Evolutionary conservation across 352 stramenopile genomes (phyloP), one percentile per base, ranked within the genome.

Genomic region (Sclerospora graminicola): DNA sequence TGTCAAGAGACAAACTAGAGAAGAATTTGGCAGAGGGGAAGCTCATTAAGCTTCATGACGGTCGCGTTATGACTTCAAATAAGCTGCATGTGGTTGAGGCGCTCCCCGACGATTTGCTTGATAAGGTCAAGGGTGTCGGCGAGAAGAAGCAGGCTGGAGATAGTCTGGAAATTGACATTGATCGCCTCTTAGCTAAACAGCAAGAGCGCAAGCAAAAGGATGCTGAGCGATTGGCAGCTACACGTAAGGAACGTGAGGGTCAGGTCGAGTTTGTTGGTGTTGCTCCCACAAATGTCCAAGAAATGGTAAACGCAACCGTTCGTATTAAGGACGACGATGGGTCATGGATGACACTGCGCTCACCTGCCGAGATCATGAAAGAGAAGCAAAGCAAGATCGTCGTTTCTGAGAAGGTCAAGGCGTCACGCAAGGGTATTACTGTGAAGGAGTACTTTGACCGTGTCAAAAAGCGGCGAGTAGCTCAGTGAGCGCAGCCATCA

Each of bases 361-460:
- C 80, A 1, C 74, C 80, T 23, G 81, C 61, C 28, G 75, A 91
- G 60, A 89, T 91, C 44, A 72, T 89, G 33, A 65, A 77, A 53
- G 60, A 89, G 39, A 86, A 81, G 57, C 61, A 83, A 45, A 66
- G 54, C 41, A 86, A 86, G 41, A 62, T 68, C 0, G 47, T 70
- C 6, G 72, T 91, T 2, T 72, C 77, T 8, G 61, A 72, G 2
- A 73, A 83, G 30, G 66, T 75, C 13, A 91, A 91, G 54, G 66
- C 69, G 10, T 60, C 60, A 7, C 76, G 80, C 45, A 83, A 82
- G 45, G 80, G 80, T 18, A 84, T 91, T 34, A 78, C 80, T 28
- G 73, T 91, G 21, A 86, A 91, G 47, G 80, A 91, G 40, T 91
- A 91, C 58, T 86, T 91, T 40, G 75, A 89, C 47, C 80, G 80